phyloP scores from a whole-genome alignment of 129 eudicot species.

The carrot (Daucus carota) region DNA sequence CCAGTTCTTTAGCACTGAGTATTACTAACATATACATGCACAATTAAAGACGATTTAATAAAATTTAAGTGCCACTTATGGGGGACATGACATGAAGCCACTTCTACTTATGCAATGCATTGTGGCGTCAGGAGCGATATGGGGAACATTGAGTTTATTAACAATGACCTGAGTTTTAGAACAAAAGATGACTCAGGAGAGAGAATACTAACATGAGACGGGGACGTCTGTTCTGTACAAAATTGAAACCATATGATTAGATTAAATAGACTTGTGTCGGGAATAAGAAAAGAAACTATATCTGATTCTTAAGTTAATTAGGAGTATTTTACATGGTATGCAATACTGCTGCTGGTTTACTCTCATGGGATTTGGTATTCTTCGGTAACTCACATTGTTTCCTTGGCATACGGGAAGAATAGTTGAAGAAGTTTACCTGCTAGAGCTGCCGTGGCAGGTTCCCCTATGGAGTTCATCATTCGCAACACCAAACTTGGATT shows the following conservation, averaged over 20 bases:
- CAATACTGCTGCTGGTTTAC: background rate
- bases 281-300: background rate
- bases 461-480: slow-evolving; percentile 23
- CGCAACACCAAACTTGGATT: slow-evolving; percentile 16
- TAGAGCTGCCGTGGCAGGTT: slow-evolving; percentile 32
- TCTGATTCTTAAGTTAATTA: background rate
- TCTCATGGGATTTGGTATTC: background rate
- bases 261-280: background rate
- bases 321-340: background rate
- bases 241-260: too few relatives aligned
- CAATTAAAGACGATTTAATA: background rate
- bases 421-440: slow-evolving; percentile 31
- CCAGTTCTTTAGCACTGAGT: background rate
- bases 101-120: background rate
- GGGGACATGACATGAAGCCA: background rate
- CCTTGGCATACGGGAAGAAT: background rate
- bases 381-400: background rate
- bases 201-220: background rate
- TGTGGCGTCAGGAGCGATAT: background rate
- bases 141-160: background rate
- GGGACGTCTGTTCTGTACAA: background rate
- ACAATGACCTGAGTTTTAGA: background rate
- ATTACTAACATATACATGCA: background rate
- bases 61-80: background rate
- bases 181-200: background rate